Evolutionary conservation across 2,329 filamentous ascomycete genomes (phyloP).

Genomic region (Arthrobotrys iridis): DNA sequence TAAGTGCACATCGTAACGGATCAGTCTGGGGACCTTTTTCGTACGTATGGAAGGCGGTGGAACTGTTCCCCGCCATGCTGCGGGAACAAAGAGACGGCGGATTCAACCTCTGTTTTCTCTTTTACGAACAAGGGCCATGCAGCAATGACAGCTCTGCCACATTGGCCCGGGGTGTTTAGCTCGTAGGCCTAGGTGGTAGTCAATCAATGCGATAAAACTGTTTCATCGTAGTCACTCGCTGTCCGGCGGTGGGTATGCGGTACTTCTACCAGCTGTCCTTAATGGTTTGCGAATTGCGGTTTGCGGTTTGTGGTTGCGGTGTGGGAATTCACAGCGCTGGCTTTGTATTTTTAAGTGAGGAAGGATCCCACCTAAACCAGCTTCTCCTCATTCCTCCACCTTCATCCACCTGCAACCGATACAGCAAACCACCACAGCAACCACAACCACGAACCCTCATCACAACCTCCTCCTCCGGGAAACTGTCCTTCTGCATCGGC

Average conservation of each 20-base stretch:
- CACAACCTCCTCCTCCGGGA: neutral
- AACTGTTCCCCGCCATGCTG: constrained; percentile 37
- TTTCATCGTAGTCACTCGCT: constrained; percentile 1
- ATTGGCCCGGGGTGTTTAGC: constrained; percentile 17
- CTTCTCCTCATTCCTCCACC: constrained; percentile 19
- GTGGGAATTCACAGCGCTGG: neutral
- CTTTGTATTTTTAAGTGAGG: constrained; percentile 37
- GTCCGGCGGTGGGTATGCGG: neutral
- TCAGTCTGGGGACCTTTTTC: neutral
- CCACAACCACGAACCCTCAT: neutral
- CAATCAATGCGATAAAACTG: neutral
- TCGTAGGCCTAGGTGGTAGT: too few species aligned
- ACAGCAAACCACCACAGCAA: neutral
- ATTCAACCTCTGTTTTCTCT: neutral
- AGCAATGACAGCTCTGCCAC: constrained; percentile 27
- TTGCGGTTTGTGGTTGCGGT: neutral
- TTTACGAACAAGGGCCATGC: too few species aligned
- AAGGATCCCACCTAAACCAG: constrained; percentile 48
- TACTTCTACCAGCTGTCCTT: too few species aligned
- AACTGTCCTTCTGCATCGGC: neutral
- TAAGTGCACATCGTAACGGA: constrained; percentile 14
- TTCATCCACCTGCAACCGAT: constrained; percentile 15
- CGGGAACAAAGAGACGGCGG: constrained; percentile 5
- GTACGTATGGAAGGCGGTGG: constrained; percentile 42
- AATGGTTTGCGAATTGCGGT: too few species aligned